phyloP scores from a whole-genome alignment of 2,329 filamentous ascomycete species.

The Calycina marina region DNA sequence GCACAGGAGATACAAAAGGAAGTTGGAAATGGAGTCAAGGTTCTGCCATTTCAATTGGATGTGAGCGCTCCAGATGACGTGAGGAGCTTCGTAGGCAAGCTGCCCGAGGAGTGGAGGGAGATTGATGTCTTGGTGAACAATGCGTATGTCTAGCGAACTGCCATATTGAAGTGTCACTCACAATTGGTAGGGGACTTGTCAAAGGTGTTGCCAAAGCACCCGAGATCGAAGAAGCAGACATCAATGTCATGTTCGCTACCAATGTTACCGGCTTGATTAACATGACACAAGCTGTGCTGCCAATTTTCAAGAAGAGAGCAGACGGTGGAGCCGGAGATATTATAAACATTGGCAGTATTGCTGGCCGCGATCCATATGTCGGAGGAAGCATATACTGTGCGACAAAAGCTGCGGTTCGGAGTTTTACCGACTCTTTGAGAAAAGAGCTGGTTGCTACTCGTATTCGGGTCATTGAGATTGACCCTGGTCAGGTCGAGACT shows the following conservation, averaged over 20 bases:
- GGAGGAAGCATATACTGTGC: conserved; percentile 89
- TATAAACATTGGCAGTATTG: conserved; percentile 88
- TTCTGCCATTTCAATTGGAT: conserved; percentile 73
- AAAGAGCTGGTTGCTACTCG: conserved; percentile 70
- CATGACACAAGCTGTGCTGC: conserved; percentile 84
- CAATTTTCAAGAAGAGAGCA: conserved; percentile 55
- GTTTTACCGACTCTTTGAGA: conserved; percentile 69
- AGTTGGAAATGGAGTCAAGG: conserved; percentile 65
- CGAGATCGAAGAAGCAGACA: conserved; percentile 67
- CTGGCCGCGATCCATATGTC: conserved; percentile 73
- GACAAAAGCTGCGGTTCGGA: conserved; percentile 76
- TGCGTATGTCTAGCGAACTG: conserved; percentile 46
- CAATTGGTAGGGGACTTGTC: conserved; percentile 55
- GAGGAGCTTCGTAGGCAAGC: conserved; percentile 49
- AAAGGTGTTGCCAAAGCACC: conserved; percentile 79
- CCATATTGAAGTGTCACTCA: not conserved
- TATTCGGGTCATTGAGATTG: conserved; percentile 75
- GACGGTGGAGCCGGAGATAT: conserved; percentile 78
- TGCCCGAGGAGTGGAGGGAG: conserved; percentile 71
- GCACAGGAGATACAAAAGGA: conserved; percentile 63
- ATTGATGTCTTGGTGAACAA: conserved; percentile 92
- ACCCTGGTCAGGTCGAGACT: conserved; percentile 87
- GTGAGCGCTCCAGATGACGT: conserved; percentile 70
- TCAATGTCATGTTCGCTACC: conserved; percentile 76
- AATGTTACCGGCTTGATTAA: conserved; percentile 93